Evolutionary conservation across 2,329 filamentous ascomycete genomes (phyloP).

Genomic region (Fusarium nelsonii): DNA sequence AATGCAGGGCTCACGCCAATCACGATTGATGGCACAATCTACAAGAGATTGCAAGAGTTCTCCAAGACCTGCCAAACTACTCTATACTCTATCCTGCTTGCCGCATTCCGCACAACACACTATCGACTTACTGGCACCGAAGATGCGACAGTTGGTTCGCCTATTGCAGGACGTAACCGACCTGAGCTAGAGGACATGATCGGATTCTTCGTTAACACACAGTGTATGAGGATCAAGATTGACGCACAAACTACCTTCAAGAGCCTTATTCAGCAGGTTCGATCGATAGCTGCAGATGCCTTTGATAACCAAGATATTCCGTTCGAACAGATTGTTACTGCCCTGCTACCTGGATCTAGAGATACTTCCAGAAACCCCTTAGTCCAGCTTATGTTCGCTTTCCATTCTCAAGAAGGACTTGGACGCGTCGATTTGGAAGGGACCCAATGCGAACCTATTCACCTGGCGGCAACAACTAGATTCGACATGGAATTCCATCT

Average conservation of each 20-base stretch:
- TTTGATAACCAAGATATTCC: not conserved
- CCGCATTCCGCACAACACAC: constrained; percentile 43
- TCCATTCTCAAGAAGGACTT: not conserved
- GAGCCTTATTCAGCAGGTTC: not conserved
- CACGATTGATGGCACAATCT: constrained; percentile 19
- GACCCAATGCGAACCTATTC: no score
- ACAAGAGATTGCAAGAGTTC: constrained; percentile 14
- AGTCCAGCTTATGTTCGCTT: not conserved
- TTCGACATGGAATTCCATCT: not conserved
- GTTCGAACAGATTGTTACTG: not conserved
- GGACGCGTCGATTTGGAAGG: not conserved
- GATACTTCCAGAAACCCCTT: not conserved
- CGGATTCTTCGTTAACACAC: constrained; percentile 45
- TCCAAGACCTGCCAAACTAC: constrained; percentile 11
- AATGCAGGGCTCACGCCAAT: constrained; percentile 13
- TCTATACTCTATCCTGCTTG: constrained; percentile 29
- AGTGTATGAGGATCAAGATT: not conserved
- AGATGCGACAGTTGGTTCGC: constrained; percentile 41
- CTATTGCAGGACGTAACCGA: constrained; percentile 36
- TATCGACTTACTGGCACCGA: constrained; percentile 41
- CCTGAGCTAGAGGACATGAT: constrained; percentile 38
- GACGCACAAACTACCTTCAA: not conserved
- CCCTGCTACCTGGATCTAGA: not conserved
- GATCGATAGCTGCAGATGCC: not conserved
- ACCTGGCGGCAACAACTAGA: not conserved